Percentiles rank a stretch among this genome's conserved stretches.
Conservation (phyloP, 441 rosid genomes). For the Melastoma candidum region DNA sequence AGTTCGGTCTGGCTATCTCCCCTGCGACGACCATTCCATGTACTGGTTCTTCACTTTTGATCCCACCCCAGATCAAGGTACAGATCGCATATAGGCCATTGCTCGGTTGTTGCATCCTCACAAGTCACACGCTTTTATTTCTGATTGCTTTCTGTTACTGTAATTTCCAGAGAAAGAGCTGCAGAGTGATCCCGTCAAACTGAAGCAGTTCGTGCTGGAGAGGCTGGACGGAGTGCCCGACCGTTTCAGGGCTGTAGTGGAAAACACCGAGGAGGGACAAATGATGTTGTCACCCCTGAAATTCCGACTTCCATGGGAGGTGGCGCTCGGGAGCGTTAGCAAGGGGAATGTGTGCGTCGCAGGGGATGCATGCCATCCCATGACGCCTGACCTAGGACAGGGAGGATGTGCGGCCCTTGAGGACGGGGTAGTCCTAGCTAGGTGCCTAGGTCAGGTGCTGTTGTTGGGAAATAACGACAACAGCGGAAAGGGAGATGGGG, state of each 20-base stretch:
- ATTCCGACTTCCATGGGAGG: constrained; percentile 57
- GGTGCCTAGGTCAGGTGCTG: background rate
- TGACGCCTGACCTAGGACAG: background rate
- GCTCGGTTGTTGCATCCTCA: too few species aligned
- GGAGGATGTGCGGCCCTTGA: background rate
- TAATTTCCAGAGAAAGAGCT: constrained; percentile 24
- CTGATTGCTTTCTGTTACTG: too few species aligned
- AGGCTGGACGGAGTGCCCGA: constrained; percentile 29
- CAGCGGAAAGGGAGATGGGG: too few species aligned
- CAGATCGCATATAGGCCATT: too few species aligned
- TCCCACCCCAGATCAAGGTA: too few species aligned
- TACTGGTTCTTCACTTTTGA: background rate
- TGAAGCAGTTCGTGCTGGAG: constrained; percentile 39
- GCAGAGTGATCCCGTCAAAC: constrained; percentile 24
- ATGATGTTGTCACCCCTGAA: constrained; percentile 26
- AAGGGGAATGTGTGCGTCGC: constrained; percentile 40
- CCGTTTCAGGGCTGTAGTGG: constrained; percentile 24
- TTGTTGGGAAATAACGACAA: too few species aligned
- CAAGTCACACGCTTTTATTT: too few species aligned
- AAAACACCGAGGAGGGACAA: constrained; percentile 26
- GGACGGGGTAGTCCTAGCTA: background rate
- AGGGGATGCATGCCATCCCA: background rate
- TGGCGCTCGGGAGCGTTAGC: constrained; percentile 54
- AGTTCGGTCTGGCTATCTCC: constrained; percentile 5
- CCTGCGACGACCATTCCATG: constrained; percentile 2